These are phyloP conservation scores for Intubia oerlemansii DNA, from an alignment of 2,329 filamentous ascomycete species.

Conservation along the genomic window DNA sequence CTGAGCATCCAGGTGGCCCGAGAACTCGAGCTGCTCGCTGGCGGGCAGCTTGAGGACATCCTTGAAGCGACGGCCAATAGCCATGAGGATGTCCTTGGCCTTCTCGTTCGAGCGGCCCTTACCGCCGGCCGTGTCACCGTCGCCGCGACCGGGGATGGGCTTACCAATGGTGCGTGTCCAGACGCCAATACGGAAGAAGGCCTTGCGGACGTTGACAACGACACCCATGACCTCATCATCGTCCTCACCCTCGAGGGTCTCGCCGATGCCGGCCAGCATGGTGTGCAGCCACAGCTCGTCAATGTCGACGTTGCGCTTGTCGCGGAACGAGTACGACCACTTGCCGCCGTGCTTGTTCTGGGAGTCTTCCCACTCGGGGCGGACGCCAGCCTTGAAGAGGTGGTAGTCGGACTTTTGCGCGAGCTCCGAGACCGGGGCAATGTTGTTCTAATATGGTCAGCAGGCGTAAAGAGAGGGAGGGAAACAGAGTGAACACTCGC, in stretches of 20 bases:
- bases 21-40: slow-evolving; percentile 74
- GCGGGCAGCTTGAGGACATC: slow-evolving; percentile 62
- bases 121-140: slow-evolving; percentile 48
- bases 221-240: slow-evolving; percentile 99
- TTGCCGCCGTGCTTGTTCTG: slow-evolving; percentile 99
- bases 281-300: slow-evolving; percentile 94
- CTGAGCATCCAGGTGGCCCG: slow-evolving; percentile 84
- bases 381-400: slow-evolving; percentile 92
- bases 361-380: slow-evolving; percentile 93
- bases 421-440: slow-evolving; percentile 84
- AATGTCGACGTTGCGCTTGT: slow-evolving; percentile 78
- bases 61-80: slow-evolving; percentile 84
- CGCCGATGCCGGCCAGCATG: slow-evolving; percentile 89
- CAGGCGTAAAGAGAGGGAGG: background rate
- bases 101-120: slow-evolving; percentile 64
- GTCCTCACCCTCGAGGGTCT: slow-evolving; percentile 85
- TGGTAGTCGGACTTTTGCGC: slow-evolving; percentile 98
- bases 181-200: slow-evolving; percentile 90
- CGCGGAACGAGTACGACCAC: slow-evolving; percentile 97
- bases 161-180: slow-evolving; percentile 94
- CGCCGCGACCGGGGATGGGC: slow-evolving; percentile 53
- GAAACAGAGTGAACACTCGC: background rate
- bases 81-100: slow-evolving; percentile 63
- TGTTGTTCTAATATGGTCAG: slow-evolving; percentile 59
- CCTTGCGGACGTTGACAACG: slow-evolving; percentile 95